A percentile compares a stretch with the other conserved stretches of the same genome.
Conservation (phyloP, 1,284 basidiomycete species). For the Trichosporon inkin region DNA sequence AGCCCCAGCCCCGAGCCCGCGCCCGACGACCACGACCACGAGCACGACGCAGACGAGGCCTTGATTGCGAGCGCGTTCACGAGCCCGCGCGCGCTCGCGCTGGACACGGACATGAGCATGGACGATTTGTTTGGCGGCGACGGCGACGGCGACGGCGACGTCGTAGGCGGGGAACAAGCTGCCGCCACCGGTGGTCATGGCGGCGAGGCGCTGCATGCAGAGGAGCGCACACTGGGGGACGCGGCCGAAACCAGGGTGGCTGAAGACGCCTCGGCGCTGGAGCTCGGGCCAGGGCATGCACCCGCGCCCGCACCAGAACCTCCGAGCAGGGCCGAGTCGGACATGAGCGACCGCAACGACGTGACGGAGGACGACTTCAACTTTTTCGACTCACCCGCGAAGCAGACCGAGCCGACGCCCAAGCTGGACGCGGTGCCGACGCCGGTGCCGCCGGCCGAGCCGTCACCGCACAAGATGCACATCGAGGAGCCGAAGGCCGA, state of each 20-base stretch:
- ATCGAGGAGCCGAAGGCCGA: neutral
- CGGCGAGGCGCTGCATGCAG: neutral
- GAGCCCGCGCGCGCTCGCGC: slow-evolving; percentile 10
- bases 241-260: too few relatives aligned
- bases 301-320: neutral
- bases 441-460: slow-evolving; percentile 1
- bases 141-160: slow-evolving; percentile 6
- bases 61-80: slow-evolving; percentile 15
- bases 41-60: slow-evolving; percentile 9
- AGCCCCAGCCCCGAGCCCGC: slow-evolving; percentile 22
- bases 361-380: slow-evolving; percentile 48
- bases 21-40: slow-evolving; percentile 2
- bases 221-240: neutral
- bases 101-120: slow-evolving; percentile 25
- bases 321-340: slow-evolving; percentile 1
- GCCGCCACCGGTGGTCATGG: too few relatives aligned
- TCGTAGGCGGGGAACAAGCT: too few relatives aligned
- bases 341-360: slow-evolving; percentile 6
- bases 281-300: neutral
- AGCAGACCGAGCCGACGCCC: slow-evolving; percentile 11
- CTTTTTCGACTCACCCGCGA: slow-evolving; percentile 45
- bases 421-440: neutral
- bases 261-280: neutral
- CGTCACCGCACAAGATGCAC: slow-evolving; percentile 1
- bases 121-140: slow-evolving; percentile 26